Evolutionary conservation across 257 asterid species (phyloP).

Genomic region (Primulina huaijiensis): DNA sequence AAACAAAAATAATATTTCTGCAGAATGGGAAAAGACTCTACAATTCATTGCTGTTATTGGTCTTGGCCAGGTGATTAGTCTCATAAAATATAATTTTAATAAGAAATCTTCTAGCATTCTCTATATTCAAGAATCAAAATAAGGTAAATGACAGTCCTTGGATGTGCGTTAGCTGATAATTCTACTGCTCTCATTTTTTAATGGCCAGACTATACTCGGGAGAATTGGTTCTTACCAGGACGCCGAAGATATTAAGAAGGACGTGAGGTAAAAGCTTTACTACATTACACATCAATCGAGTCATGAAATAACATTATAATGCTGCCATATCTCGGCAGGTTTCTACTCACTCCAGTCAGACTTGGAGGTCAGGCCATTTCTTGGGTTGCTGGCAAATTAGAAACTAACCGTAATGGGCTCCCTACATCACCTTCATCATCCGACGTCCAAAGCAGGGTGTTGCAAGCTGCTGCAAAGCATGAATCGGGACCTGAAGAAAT

Average conservation of each 20-base stretch:
- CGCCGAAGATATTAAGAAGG: constrained; percentile 65
- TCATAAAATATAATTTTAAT: constrained; percentile 14
- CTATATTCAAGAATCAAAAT: not conserved
- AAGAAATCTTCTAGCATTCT: not conserved
- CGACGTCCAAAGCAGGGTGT: constrained; percentile 78
- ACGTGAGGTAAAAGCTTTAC: constrained; percentile 51
- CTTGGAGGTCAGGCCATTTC: constrained; percentile 67
- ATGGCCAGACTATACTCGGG: constrained; percentile 55
- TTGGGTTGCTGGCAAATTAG: constrained; percentile 72
- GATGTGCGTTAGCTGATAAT: not conserved
- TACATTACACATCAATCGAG: constrained; percentile 12
- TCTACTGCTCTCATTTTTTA: constrained; percentile 5
- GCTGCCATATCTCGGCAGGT: constrained; percentile 33
- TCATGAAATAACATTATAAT: not conserved
- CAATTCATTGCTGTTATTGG: constrained; percentile 68
- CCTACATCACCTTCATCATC: constrained; percentile 86
- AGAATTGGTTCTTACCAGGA: constrained; percentile 66
- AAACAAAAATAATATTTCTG: constrained; percentile 20
- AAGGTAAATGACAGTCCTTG: no score
- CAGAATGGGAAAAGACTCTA: constrained; percentile 90
- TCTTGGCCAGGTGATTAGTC: constrained; percentile 53
- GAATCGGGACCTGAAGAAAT: constrained; percentile 72
- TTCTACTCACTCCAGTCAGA: constrained; percentile 61
- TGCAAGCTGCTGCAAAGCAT: constrained; percentile 96
- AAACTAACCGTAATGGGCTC: constrained; percentile 64